phyloP scores from a whole-genome alignment of 2,329 filamentous ascomycete genomes.

The Celoporthe dispersa region DNA sequence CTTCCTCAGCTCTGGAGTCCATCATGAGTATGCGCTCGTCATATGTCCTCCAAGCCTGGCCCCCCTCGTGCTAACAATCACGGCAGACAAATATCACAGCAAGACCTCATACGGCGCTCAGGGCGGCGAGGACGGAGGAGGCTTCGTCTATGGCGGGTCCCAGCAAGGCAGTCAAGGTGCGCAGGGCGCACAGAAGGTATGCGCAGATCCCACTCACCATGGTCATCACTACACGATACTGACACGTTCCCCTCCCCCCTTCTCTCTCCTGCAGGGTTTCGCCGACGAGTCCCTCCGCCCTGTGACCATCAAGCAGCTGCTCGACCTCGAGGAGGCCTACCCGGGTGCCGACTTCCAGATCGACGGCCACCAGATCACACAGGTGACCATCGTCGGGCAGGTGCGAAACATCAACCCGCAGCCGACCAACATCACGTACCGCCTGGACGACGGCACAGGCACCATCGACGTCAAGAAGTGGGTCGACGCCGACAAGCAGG shows the following conservation, averaged over 20 bases:
- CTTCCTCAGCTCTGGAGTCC: background rate
- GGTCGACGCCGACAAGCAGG: slow-evolving; percentile 68
- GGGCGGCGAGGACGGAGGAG: slow-evolving; percentile 64
- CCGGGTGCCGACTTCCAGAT: slow-evolving; percentile 78
- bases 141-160: slow-evolving; percentile 64
- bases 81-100: slow-evolving; percentile 52
- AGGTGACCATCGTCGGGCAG: slow-evolving; percentile 88
- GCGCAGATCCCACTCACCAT: background rate
- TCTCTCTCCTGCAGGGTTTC: slow-evolving; percentile 52
- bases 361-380: slow-evolving; percentile 73
- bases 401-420: slow-evolving; percentile 86
- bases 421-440: slow-evolving; percentile 89
- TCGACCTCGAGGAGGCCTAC: slow-evolving; percentile 79
- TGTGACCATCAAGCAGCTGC: slow-evolving; percentile 92
- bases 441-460: slow-evolving; percentile 93
- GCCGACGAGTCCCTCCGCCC: slow-evolving; percentile 87
- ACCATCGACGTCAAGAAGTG: slow-evolving; percentile 90
- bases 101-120: slow-evolving; percentile 56
- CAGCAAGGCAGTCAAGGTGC: slow-evolving; percentile 59
- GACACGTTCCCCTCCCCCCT: background rate
- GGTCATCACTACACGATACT: background rate
- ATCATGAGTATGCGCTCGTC: slow-evolving; percentile 24
- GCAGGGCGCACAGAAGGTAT: slow-evolving; percentile 35
- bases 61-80: background rate
- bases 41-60: background rate